These are phyloP conservation scores for Colletotrichum sp. DNA, from an alignment of 2,329 filamentous ascomycete genomes.

Conservation along the genomic window DNA sequence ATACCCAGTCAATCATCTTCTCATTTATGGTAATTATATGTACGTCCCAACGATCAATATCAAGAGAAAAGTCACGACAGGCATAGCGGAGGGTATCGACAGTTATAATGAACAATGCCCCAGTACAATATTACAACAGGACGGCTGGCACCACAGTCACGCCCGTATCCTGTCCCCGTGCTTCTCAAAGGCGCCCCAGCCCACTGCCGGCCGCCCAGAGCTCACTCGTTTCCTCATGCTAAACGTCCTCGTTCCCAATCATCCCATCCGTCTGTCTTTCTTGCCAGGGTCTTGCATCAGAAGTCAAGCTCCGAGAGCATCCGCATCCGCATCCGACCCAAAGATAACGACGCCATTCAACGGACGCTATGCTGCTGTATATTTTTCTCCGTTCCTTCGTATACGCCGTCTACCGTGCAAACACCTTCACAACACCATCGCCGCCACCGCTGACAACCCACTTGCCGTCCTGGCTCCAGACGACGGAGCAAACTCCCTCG, in stretches of 20 bases:
- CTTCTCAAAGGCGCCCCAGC: not conserved
- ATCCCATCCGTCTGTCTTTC: not conserved
- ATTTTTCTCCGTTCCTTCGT: not conserved
- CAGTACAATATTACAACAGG: constrained; percentile 5
- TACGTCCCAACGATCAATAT: not conserved
- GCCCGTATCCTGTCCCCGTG: not conserved
- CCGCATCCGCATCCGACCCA: not conserved
- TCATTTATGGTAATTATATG: not conserved
- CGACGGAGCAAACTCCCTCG: constrained; percentile 91
- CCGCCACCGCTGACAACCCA: constrained; percentile 95
- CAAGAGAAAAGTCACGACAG: not conserved
- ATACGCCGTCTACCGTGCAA: constrained; percentile 53
- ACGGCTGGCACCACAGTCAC: not conserved
- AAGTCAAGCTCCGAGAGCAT: not conserved
- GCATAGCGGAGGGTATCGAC: constrained; percentile 7
- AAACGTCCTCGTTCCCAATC: not conserved
- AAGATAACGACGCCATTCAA: constrained; percentile 4
- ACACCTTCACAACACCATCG: constrained; percentile 96
- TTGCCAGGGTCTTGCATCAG: not conserved
- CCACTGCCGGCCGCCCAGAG: not conserved
- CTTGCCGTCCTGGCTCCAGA: constrained; percentile 94
- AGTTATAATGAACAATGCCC: constrained; percentile 9
- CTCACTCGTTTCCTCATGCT: not conserved
- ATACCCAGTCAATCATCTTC: not conserved
- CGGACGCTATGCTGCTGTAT: constrained; percentile 16